A percentile compares a stretch with the other conserved stretches of the same genome.
Conservation (phyloP, 108 stramenopile genomes). For the Cyclotella kingstonii region DNA sequence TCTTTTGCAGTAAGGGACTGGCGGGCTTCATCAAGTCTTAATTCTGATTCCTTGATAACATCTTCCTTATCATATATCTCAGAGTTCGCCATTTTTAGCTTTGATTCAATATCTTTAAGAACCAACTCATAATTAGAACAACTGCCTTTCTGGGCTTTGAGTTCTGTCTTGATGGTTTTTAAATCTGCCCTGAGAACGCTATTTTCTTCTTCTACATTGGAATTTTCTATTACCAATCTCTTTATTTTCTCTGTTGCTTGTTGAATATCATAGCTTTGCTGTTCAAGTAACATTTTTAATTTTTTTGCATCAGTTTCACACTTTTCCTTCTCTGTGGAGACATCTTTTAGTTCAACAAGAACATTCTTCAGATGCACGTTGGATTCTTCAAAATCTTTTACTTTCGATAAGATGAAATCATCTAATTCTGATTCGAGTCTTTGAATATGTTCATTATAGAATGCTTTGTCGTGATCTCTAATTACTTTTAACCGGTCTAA, state of each 20-base stretch:
- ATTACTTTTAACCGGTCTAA: no score
- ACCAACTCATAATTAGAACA: constrained; percentile 1
- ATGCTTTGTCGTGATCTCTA: no score
- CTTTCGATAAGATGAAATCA: constrained; percentile 2
- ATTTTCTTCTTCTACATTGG: constrained; percentile 11
- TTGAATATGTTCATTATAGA: background rate
- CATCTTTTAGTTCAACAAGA: constrained; percentile 23
- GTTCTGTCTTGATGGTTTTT: no score
- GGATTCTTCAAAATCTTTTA: constrained; percentile 16
- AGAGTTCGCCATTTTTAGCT: background rate
- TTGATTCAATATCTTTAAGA: constrained; percentile 7
- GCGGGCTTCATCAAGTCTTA: background rate
- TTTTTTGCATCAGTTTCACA: constrained; percentile 2
- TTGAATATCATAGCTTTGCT: constrained; percentile 12
- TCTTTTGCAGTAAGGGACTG: background rate
- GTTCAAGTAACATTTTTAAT: constrained; percentile 9
- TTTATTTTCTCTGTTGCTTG: constrained; percentile 4
- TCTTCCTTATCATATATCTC: background rate
- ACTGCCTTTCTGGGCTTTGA: background rate
- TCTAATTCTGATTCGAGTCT: background rate
- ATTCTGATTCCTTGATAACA: background rate
- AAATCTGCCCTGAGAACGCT: no score
- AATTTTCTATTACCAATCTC: constrained; percentile 4
- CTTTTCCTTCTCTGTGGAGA: constrained; percentile 5
- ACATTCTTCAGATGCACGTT: constrained; percentile 27